These are phyloP conservation scores for Clonostachys rhizophaga DNA, from an alignment of 2,329 filamentous ascomycete genomes.

Conservation along the genomic window DNA sequence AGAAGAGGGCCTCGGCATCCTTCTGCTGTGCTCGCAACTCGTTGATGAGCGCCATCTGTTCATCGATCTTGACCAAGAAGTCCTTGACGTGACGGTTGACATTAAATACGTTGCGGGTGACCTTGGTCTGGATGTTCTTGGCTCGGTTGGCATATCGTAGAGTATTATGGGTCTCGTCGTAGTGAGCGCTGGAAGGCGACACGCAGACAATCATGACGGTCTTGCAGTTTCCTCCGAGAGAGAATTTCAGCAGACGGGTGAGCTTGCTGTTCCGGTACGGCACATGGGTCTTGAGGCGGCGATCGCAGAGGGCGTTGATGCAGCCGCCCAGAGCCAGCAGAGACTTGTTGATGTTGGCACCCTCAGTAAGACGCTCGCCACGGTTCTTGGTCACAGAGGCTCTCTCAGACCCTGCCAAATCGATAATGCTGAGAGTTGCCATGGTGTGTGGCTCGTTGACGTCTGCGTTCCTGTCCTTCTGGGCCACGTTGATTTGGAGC, in stretches of 20 bases:
- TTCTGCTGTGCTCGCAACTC: constrained; percentile 92
- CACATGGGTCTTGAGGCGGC: constrained; percentile 86
- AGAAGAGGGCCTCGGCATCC: constrained; percentile 76
- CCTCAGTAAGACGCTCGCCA: constrained; percentile 84
- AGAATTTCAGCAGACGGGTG: constrained; percentile 92
- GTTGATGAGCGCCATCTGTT: constrained; percentile 95
- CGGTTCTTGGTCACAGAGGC: constrained; percentile 96
- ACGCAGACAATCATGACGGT: constrained; percentile 99
- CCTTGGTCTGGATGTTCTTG: constrained; percentile 99
- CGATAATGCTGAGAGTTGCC: constrained; percentile 97
- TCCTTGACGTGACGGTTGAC: constrained; percentile 99
- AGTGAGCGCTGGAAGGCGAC: constrained; percentile 92
- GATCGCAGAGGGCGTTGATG: constrained; percentile 96
- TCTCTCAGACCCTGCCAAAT: constrained; percentile 91
- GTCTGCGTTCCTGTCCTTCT: constrained; percentile 88
- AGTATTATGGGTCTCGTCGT: constrained; percentile 97
- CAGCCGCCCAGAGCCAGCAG: constrained; percentile 90
- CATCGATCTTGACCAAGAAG: constrained; percentile 98
- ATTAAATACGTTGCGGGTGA: constrained; percentile 98
- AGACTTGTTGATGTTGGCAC: constrained; percentile 99
- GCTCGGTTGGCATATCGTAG: constrained; percentile 94
- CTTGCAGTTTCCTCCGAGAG: constrained; percentile 94
- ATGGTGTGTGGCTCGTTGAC: constrained; percentile 96
- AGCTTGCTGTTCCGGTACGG: constrained; percentile 98
- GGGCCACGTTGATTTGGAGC: constrained; percentile 91